Base-by-base conservation (phyloP, 164 flowering plant genomes). In the Protea cynaroides region DNA sequence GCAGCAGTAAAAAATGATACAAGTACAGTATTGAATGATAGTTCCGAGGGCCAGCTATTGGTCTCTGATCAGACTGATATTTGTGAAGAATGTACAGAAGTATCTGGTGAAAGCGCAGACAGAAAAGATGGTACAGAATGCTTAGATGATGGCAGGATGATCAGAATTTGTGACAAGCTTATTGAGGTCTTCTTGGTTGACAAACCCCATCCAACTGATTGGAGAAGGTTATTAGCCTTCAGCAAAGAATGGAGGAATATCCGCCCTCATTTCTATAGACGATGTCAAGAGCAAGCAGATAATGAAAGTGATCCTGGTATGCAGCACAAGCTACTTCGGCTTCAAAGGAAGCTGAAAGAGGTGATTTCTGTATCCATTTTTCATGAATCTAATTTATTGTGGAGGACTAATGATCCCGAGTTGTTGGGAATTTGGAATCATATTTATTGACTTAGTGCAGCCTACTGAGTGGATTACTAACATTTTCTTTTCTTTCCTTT, bases 121-220 rank as follows among this genome's bases (percentile, higher is more conserved):
- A 63, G 58, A 56, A 25, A 62, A 40, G 78, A 68, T 54, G 72
- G 65, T 40, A 5, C 22, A 51, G 77, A 67, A n/a, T 56, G 46
- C 25, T 49, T 72, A 47, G 86, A 74, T 55, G 80, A 77, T 8
- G 22, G 46, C 8, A 81, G 79, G 75, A 85, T 91, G 97, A 58
- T 71, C n/a, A 77, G 80, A 61, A 82, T 88, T 62, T 89, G 88
- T 59, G 87, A 95, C 69, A 89, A 89, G 68, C 74, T 95, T 36
- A 92, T 95, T 68, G 94, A 74, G 24, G 87, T 88, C 56, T 95
- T 95, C 77, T 69, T 92, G 96, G 92, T 95, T 60, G 97, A 95
- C 73, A 92, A 88, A 77, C 96, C 96, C 34, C 79, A 80, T 13
- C 83, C 97, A 25, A 76, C 84, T 21, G 99, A 95, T 59, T 95